Evolutionary conservation across 108 stramenopile genomes (phyloP), one percentile per base, ranked within the genome.

Genomic region (Cyclostephanos tholiformis): DNA sequence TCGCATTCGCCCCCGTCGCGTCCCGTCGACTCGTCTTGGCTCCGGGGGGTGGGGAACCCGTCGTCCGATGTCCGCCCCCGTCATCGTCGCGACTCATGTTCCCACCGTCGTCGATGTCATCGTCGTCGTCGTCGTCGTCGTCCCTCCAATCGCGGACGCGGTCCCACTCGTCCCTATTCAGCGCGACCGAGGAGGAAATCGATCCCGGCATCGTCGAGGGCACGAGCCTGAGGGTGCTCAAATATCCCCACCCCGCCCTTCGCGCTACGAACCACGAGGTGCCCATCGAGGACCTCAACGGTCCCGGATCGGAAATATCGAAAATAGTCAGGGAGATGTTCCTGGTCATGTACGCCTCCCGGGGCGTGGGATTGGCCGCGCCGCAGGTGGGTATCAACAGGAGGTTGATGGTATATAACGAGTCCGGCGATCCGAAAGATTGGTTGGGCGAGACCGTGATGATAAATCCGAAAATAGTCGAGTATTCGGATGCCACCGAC

Each of bases 351-450:
- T 98, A 98, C 82, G 96, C 92, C 4, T 83, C 95, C 23, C 73
- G 94, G 38, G 98, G 98, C 19, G 94, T 97, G 11, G 97, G 97
- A 38, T 84, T 97, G 61, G 97, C 97, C 2, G 92, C 90, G 27
- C 92, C 92, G 6, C 92, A 94, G 76, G 94, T 97, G 12, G 96
- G 95, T 4, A 86, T 97, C 57, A 97, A 97, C 72, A 87, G 91
- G 57, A 78, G 90, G 22, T 72, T 98, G 19, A 94, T 97, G 93
- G 97, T 97, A 6, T 97, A 92, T 81, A 97, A 97, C 79, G 91
- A 90, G 39, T 65, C 79, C 23, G 98, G 98, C 50, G 97, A 97
- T 76, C 35, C 67, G 25, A 81, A 59, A 44, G 85, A 88, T 50
- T 92, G 91, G 91, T 82, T 93, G 68, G 74, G 86, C 43, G 96